A percentile compares a stretch with the other conserved stretches of the same genome.
Evolutionary conservation across 352 stramenopile species (phyloP).

Genomic region (Salisapilia sapeloensis): DNA sequence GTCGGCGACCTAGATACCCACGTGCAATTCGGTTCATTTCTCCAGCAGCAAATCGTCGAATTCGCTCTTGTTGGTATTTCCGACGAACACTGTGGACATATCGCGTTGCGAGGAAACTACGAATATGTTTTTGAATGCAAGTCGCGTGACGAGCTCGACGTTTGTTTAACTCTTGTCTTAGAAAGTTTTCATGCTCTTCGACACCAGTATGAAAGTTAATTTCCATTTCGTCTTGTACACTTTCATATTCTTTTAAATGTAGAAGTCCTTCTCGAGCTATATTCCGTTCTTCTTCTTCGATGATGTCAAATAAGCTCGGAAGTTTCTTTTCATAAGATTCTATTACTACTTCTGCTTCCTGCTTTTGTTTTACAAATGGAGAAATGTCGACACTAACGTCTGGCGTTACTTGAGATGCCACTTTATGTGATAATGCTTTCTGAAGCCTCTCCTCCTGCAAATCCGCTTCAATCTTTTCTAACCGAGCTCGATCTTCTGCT

Average conservation of each 20-base stretch:
- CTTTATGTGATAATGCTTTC: conserved; percentile 7
- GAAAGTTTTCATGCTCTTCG: conserved; percentile 26
- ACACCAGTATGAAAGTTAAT: conserved; percentile 22
- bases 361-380: not conserved
- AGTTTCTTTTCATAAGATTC: conserved; percentile 21
- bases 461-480: conserved; percentile 26
- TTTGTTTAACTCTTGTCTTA: conserved; percentile 22
- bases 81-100: conserved; percentile 14
- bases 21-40: conserved; percentile 50
- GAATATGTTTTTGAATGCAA: conserved; percentile 35
- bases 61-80: conserved; percentile 16
- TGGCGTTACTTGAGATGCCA: conserved; percentile 1
- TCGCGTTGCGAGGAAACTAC: conserved; percentile 23
- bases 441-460: conserved; percentile 21
- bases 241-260: no score
- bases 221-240: no score
- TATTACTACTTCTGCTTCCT: conserved; percentile 11
- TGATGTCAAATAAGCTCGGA: conserved; percentile 57
- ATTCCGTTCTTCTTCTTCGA: conserved; percentile 48
- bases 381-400: not conserved
- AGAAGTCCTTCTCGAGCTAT: conserved; percentile 26
- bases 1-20: conserved; percentile 34
- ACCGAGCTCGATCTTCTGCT: conserved; percentile 25
- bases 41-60: conserved; percentile 24
- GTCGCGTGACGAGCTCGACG: conserved; percentile 23